Evolutionary conservation across 2,329 filamentous ascomycete genomes (phyloP), one percentile per base, ranked within the genome.

Genomic region (Hirsutella minnesotensis): DNA sequence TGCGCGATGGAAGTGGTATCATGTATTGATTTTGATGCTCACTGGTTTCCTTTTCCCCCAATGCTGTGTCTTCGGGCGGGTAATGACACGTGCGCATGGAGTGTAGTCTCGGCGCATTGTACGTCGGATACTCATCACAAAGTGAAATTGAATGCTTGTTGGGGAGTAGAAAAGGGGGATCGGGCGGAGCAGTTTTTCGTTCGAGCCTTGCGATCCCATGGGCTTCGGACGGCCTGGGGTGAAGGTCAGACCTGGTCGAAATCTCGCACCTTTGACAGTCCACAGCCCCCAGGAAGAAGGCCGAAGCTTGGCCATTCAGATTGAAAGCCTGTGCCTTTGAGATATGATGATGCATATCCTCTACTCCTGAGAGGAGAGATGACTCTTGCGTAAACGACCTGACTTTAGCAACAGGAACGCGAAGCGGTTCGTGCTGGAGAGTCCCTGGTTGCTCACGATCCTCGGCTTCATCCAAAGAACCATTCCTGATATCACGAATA

Each of bases 301-400:
- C 43, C 21, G 40, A 47, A 30, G 40, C 43, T 3, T 16, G 22
- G 5, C 27, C 31, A 22, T 38, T 13, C 5, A 39, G 18, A 18
- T 40, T n/a, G 15, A 44, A 22, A n/a, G 42, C 9, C 12, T 44
- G 43, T n/a, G 38, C 47, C 24, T 46, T 41, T 39, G 48, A 33
- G 40, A 38, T 9, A 40, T 51, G 49, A 41, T 49, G 49, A 39
- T 50, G 48, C 24, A 42, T 50, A 41, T 5, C 38, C 39, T 13
- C 41, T 12, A 12, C 7, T 27, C 24, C 24, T 27, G 24, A 27
- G 12, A 27, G 24, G 24, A 7, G 24, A 12, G 12, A 7, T 7
- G 24, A 7, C 12, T 27, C 24, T 27, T 27, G 24, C 22, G 37
- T 16, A 16, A 46, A 47, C 37, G 46, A 34, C 36, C 19, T 45